Evolutionary conservation across 345 rosid genomes (phyloP).

Genomic region (Salix dunnii): DNA sequence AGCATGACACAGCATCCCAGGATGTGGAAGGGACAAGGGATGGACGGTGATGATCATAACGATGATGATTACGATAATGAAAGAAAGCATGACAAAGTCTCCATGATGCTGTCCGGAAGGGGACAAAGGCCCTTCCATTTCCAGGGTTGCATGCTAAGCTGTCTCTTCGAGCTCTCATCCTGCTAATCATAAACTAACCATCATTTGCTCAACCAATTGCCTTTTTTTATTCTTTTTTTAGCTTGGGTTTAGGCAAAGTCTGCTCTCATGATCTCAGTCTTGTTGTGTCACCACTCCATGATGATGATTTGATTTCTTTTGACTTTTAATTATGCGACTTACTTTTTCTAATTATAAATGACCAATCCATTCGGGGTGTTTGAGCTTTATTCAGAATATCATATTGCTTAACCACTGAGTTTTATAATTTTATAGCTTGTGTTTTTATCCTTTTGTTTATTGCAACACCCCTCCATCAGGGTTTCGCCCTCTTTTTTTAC

Average conservation of each 20-base stretch:
- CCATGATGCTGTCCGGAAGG: conserved; percentile 34
- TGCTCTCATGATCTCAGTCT: neutral
- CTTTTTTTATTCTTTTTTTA: neutral
- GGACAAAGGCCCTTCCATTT: conserved; percentile 30
- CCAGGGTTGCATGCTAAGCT: conserved; percentile 14
- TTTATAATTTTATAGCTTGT: neutral
- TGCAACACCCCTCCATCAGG: neutral
- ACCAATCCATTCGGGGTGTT: neutral
- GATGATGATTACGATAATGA: conserved; percentile 29
- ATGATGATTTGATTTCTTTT: neutral
- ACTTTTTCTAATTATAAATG: neutral
- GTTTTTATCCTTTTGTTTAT: too few relatives aligned
- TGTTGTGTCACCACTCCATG: neutral
- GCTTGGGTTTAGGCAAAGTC: conserved; percentile 1
- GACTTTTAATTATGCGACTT: neutral
- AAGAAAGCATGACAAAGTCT: conserved; percentile 29
- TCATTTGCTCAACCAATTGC: neutral
- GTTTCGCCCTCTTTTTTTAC: neutral
- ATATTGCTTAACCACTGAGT: too few relatives aligned
- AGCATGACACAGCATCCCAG: conserved; percentile 44
- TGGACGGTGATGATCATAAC: conserved; percentile 14
- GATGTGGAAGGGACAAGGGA: conserved; percentile 13
- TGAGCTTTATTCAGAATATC: neutral
- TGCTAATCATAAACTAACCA: conserved; percentile 1
- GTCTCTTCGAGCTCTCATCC: conserved; percentile 4